Evolutionary conservation across 108 stramenopile genomes (phyloP).

Genomic region (Hondaea fermentalgiana): DNA sequence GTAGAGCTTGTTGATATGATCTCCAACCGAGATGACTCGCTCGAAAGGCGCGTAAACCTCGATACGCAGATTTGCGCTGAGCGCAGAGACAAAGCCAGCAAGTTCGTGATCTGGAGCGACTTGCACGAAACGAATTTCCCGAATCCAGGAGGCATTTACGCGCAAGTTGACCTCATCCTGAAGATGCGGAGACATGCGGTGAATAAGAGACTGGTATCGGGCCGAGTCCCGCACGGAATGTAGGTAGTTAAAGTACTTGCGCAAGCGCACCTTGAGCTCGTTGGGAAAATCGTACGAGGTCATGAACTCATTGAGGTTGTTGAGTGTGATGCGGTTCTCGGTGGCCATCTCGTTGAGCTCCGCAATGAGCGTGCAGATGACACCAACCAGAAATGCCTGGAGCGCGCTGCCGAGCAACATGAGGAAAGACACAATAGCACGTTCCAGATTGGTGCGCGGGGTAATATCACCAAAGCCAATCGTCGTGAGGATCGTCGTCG

Average conservation of each 20-base stretch:
- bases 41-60: slow-evolving; percentile 14
- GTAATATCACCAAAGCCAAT: not conserved
- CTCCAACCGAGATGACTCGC: not conserved
- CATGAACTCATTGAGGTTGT: slow-evolving; percentile 15
- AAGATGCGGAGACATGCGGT: not conserved
- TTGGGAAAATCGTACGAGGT: not conserved
- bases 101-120: not conserved
- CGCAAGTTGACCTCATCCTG: not conserved
- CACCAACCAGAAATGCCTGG: slow-evolving; percentile 4
- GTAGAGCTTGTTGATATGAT: not conserved
- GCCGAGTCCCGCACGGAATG: not conserved
- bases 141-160: not conserved
- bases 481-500: not conserved
- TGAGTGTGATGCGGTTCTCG: not conserved
- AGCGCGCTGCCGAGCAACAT: not conserved
- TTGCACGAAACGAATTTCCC: not conserved
- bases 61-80: not conserved
- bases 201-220: not conserved
- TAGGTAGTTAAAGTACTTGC: not conserved
- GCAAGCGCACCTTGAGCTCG: not conserved
- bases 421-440: not conserved
- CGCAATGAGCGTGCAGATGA: not conserved
- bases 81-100: not conserved
- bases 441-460: not conserved
- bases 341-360: not conserved